phyloP scores from a whole-genome alignment of 495 filamentous ascomycete species.

The Talaromyces thailandensis region DNA sequence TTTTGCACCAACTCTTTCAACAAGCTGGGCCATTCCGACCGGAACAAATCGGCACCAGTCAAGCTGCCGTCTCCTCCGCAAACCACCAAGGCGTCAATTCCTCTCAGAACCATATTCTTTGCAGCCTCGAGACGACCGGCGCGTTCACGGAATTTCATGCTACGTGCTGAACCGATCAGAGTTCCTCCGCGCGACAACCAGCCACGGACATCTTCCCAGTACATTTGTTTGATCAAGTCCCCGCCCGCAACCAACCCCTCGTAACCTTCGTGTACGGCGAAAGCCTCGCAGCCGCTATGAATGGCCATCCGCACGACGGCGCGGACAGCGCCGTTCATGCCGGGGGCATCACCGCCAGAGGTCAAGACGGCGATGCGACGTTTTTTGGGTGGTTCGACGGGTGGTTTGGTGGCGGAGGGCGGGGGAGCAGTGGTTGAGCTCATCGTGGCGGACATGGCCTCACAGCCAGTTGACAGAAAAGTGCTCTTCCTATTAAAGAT shows the following conservation, averaged over 20 bases:
- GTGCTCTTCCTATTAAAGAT: background rate
- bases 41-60: conserved; percentile 91
- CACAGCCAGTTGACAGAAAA: background rate
- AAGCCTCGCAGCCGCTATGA: conserved; percentile 77
- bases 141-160: conserved; percentile 81
- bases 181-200: conserved; percentile 94
- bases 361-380: conserved; percentile 94
- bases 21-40: conserved; percentile 81
- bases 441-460: background rate
- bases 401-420: conserved; percentile 6
- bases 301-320: conserved; percentile 92
- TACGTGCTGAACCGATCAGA: conserved; percentile 90
- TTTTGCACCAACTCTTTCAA: conserved; percentile 70
- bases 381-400: conserved; percentile 40
- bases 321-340: conserved; percentile 93
- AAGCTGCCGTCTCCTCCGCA: conserved; percentile 96
- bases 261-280: conserved; percentile 90
- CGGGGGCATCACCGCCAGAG: conserved; percentile 92
- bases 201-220: conserved; percentile 93
- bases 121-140: conserved; percentile 72
- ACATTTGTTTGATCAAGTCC: conserved; percentile 74
- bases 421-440: background rate
- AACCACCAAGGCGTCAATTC: conserved; percentile 93
- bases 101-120: conserved; percentile 85
- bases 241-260: conserved; percentile 89